Conservation (phyloP, 139 green algal species). For the Asterochloris sp. region DNA sequence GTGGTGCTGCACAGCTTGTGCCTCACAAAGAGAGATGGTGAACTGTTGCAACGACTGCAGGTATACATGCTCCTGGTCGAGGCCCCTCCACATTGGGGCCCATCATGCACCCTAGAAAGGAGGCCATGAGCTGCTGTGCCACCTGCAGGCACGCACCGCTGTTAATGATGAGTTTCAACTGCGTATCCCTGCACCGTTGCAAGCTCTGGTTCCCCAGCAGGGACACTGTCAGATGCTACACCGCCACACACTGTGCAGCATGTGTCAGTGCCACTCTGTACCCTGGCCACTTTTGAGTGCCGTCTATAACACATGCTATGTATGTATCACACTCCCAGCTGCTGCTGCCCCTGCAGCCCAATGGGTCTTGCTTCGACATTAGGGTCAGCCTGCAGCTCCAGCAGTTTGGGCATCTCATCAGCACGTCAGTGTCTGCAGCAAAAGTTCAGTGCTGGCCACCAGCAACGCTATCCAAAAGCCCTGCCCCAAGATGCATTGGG, state of each 20-base stretch:
- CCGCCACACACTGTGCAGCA: background rate
- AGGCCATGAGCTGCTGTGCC: too few relatives aligned
- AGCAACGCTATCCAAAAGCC: too few relatives aligned
- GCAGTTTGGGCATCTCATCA: background rate
- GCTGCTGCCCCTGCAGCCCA: background rate
- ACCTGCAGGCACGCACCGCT: too few relatives aligned
- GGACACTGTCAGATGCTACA: background rate
- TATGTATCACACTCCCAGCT: background rate
- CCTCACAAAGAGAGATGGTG: too few relatives aligned
- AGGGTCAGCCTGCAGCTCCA: background rate
- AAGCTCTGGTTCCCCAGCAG: slow-evolving; percentile 1
- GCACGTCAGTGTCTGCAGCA: background rate
- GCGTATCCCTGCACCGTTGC: background rate
- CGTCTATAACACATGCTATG: background rate
- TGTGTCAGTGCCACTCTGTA: background rate
- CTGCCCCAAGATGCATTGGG: background rate
- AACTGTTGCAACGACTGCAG: too few relatives aligned
- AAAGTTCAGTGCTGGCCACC: background rate
- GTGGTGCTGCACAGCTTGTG: too few relatives aligned
- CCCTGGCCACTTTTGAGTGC: background rate
- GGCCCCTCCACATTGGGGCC: too few relatives aligned
- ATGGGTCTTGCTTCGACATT: background rate
- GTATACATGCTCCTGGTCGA: too few relatives aligned
- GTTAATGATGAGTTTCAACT: too few relatives aligned
- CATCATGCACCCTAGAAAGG: too few relatives aligned